Percentiles rank a stretch among this genome's conserved stretches.
phyloP scores from a whole-genome alignment of 306 rosid species.

The Sphenostylis stenocarpa region DNA sequence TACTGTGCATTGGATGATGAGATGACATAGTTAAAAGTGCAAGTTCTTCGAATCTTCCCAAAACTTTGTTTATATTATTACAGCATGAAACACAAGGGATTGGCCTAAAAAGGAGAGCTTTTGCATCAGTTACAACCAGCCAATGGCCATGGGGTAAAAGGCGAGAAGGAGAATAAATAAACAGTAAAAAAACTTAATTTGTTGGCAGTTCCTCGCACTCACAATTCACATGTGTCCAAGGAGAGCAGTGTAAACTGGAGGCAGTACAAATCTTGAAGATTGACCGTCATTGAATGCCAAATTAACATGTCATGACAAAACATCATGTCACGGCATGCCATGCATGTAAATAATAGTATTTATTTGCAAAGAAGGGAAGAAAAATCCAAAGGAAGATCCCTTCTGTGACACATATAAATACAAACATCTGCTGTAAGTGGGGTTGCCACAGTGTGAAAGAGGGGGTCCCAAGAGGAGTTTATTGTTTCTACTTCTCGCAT shows the following conservation, averaged over 20 bases:
- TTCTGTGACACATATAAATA: conserved; percentile 47
- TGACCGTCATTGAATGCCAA: conserved; percentile 51
- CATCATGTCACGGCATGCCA: conserved; percentile 58
- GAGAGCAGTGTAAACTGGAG: conserved; percentile 36
- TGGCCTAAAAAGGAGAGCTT: conserved; percentile 38
- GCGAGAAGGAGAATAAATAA: background rate
- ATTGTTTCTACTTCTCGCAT: conserved; percentile 30
- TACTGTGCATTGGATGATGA: conserved; percentile 18
- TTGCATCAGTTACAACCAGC: background rate
- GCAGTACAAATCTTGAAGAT: conserved; percentile 39
- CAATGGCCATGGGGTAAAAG: conserved; percentile 23
- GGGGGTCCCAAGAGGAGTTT: conserved; percentile 51
- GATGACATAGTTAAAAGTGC: conserved; percentile 3
- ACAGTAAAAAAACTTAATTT: conserved; percentile 17
- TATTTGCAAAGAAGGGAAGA: background rate
- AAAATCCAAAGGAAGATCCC: conserved; percentile 10
- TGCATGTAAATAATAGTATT: conserved; percentile 31
- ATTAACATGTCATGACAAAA: conserved; percentile 64
- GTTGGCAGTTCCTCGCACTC: conserved; percentile 36
- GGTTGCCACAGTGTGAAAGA: conserved; percentile 30
- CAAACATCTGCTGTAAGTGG: conserved; percentile 33
- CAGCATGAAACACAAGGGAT: conserved; percentile 33
- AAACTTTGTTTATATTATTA: background rate
- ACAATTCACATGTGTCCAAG: conserved; percentile 44
- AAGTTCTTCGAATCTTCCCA: conserved; percentile 57